phyloP scores from a whole-genome alignment of 2,329 filamentous ascomycete species.

The Diaporthe vaccinii region DNA sequence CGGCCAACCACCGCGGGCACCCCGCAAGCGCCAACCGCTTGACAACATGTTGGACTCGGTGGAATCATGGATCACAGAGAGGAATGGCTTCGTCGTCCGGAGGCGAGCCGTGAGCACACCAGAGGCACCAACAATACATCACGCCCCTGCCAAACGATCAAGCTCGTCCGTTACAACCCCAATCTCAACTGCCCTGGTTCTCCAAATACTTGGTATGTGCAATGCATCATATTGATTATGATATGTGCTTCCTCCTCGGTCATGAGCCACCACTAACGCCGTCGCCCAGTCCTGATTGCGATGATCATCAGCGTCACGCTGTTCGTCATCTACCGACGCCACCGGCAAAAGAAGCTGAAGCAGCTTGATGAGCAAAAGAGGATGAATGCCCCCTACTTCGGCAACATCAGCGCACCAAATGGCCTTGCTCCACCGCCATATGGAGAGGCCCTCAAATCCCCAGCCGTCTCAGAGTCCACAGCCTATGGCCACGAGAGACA shows the following conservation, averaged over 20 bases:
- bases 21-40: slow-evolving; percentile 15
- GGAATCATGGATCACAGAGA: slow-evolving; percentile 3
- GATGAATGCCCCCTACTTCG: slow-evolving; percentile 12
- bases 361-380: background rate
- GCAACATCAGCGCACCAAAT: slow-evolving; percentile 29
- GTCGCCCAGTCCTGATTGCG: slow-evolving; percentile 5
- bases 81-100: slow-evolving; percentile 18
- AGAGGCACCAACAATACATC: background rate
- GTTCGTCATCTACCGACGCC: slow-evolving; percentile 8
- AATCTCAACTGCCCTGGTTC: slow-evolving; percentile 18
- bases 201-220: slow-evolving; percentile 30
- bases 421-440: slow-evolving; percentile 35
- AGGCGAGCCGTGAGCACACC: slow-evolving; percentile 1
- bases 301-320: slow-evolving; percentile 19
- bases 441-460: slow-evolving; percentile 27
- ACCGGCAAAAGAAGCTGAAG: background rate
- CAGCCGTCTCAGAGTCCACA: slow-evolving; percentile 15
- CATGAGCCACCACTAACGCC: background rate
- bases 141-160: background rate
- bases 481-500: slow-evolving; percentile 17
- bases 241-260: background rate
- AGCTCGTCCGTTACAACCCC: background rate
- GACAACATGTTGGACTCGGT: slow-evolving; percentile 30
- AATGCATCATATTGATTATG: background rate
- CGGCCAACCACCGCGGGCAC: slow-evolving; percentile 7